phyloP scores from a whole-genome alignment of 345 rosid species.

The Diplotaxis tenuifolia region DNA sequence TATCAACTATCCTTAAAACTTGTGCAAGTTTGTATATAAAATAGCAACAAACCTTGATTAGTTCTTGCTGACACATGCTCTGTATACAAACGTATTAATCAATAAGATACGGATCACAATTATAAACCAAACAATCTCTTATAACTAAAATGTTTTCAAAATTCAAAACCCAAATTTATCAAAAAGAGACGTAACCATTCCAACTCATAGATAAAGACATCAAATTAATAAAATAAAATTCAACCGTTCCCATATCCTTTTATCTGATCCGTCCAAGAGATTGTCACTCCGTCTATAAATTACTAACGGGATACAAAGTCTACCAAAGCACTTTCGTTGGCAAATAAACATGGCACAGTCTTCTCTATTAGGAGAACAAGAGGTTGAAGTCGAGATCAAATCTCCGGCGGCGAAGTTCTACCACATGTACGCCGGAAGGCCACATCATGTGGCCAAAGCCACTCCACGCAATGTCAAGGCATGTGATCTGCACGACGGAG shows the following conservation, averaged over 20 bases:
- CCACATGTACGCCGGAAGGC: conserved; percentile 40
- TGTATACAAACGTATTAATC: not conserved
- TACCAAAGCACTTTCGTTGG: not conserved
- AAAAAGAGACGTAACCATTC: not conserved
- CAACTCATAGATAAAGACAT: not conserved
- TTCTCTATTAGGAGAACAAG: conserved; percentile 13
- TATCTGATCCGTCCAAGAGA: not conserved
- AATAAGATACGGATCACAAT: not conserved
- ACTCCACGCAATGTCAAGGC: conserved; percentile 34
- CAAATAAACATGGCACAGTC: not conserved
- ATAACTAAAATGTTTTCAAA: not conserved
- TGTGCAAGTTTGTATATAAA: not conserved
- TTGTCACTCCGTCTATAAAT: conserved; percentile 5
- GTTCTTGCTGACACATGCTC: not conserved
- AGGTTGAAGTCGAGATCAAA: conserved; percentile 30
- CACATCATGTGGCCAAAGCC: conserved; percentile 40
- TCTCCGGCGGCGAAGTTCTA: conserved; percentile 35
- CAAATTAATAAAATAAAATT: not conserved
- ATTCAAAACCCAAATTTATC: not conserved
- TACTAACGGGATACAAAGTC: not conserved
- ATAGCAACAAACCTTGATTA: not conserved
- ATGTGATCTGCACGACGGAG: conserved; percentile 45
- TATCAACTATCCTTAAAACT: not conserved
- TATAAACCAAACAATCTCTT: not conserved
- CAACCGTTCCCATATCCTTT: not conserved